These are phyloP conservation scores for Ogataea saltuana DNA, from an alignment of 805 yeast genomes.

Conservation along the genomic window DNA sequence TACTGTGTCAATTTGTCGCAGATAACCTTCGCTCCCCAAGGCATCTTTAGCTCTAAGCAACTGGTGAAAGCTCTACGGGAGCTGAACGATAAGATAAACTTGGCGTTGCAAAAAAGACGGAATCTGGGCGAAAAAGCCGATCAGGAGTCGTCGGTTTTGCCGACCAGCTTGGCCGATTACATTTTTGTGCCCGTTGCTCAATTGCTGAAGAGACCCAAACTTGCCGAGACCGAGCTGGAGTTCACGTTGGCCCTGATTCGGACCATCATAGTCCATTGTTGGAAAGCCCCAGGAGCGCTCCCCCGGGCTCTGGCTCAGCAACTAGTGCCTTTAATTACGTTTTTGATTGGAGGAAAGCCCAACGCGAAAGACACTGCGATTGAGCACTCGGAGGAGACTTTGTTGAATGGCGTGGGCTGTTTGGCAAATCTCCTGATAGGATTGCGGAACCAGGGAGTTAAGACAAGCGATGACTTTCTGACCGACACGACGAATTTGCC, in stretches of 20 bases:
- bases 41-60: constrained; percentile 32
- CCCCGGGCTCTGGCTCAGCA: constrained; percentile 43
- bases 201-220: constrained; percentile 46
- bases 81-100: constrained; percentile 31
- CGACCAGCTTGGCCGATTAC: constrained; percentile 55
- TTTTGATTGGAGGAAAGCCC: constrained; percentile 48
- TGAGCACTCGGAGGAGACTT: constrained; percentile 39
- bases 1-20: constrained; percentile 47
- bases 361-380: constrained; percentile 31
- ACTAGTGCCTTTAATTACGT: constrained; percentile 47
- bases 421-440: constrained; percentile 35
- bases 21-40: constrained; percentile 42
- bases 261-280: constrained; percentile 46
- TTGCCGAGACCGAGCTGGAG: constrained; percentile 49
- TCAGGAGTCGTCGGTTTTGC: constrained; percentile 19
- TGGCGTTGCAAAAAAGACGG: background rate
- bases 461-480: constrained; percentile 29
- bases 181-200: constrained; percentile 61
- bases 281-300: constrained; percentile 43
- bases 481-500: constrained; percentile 40
- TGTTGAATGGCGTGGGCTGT: constrained; percentile 38
- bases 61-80: constrained; percentile 37
- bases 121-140: background rate
- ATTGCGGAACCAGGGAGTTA: constrained; percentile 32
- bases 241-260: constrained; percentile 45